Evolutionary conservation across 495 filamentous ascomycete species (phyloP), one percentile per base, ranked within the genome.

Genomic region (Penicillium riverlandense): DNA sequence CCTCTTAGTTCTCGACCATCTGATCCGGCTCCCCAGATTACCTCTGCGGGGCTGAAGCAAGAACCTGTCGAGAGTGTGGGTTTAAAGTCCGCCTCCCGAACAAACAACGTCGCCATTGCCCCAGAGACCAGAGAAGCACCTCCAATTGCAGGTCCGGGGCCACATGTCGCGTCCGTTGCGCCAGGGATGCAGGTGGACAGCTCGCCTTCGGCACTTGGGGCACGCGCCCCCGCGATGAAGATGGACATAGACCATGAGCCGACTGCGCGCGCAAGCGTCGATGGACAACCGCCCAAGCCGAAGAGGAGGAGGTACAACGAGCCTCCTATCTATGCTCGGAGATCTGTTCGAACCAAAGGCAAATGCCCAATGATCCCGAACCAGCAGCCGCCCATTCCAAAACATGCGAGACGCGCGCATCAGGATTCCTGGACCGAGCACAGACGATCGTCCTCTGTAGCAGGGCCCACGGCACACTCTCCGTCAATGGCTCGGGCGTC

Each of bases 291-390:
- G 5, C 67, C 63, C 10, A 68, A 58, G 32, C 51, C 54, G 22
- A 67, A 67, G 38, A 58, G 60, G 44, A 62, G 61, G 47, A 61
- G 69, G 33, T 72, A 65, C 50, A 59, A 66, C 16, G 69, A 72
- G 38, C 65, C 69, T 15, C 74, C 74, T 3, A 63, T 75, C 40
- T 77, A 54, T 48, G 74, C 74, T 34, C 69, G 61, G 38, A 61
- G 58, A 40, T 54, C 64, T n/a, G 48, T 44, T 35, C 67, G 67
- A 16, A 63, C 52, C 35, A 62, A 59, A 35, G 67, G 59, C 38
- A 58, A 54, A 49, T 59, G 61, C 27, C 67, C 69, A 6, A 42
- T 59, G 2, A 72, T 75, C 35, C 55, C 58, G 8, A 62, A 67
- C 33, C 63, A 50, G 14, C 57, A 56, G 11, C 61, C 64, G 11